Conservation (phyloP, 371 early-diverging fungal species). For the Syncephalastrum sp. region DNA sequence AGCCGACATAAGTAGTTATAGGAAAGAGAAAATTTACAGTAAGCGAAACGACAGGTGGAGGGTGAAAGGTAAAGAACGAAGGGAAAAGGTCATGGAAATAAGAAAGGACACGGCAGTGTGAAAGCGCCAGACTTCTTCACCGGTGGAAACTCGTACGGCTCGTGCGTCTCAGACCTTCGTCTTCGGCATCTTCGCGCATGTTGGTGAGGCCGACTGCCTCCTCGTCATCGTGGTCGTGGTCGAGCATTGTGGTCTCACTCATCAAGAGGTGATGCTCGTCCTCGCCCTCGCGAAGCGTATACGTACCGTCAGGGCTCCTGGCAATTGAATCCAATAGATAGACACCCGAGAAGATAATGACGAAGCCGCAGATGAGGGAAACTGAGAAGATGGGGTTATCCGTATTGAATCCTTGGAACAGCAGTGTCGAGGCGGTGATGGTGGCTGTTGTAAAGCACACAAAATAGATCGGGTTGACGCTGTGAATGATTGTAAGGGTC, state of each 20-base stretch:
- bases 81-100: conserved; percentile 1
- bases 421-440: conserved; percentile 82
- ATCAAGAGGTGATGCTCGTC: conserved; percentile 28
- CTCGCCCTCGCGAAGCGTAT: conserved; percentile 8
- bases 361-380: conserved; percentile 84
- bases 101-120: too few relatives aligned
- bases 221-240: conserved; percentile 34
- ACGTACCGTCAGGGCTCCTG: neutral
- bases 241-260: conserved; percentile 54
- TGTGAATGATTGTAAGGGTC: conserved; percentile 6
- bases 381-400: conserved; percentile 70
- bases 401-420: conserved; percentile 87
- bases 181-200: conserved; percentile 25
- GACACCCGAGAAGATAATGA: conserved; percentile 90
- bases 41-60: conserved; percentile 25
- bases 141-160: too few relatives aligned
- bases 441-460: conserved; percentile 92
- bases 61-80: conserved; percentile 24
- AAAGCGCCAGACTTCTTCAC: too few relatives aligned
- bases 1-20: too few relatives aligned
- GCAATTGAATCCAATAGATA: conserved; percentile 65
- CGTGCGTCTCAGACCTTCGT: too few relatives aligned
- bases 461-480: conserved; percentile 89
- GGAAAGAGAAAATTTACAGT: too few relatives aligned
- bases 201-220: conserved; percentile 57